These are phyloP conservation scores for Quercus suber DNA, from an alignment of 306 rosid genomes.

Conservation along the genomic window DNA sequence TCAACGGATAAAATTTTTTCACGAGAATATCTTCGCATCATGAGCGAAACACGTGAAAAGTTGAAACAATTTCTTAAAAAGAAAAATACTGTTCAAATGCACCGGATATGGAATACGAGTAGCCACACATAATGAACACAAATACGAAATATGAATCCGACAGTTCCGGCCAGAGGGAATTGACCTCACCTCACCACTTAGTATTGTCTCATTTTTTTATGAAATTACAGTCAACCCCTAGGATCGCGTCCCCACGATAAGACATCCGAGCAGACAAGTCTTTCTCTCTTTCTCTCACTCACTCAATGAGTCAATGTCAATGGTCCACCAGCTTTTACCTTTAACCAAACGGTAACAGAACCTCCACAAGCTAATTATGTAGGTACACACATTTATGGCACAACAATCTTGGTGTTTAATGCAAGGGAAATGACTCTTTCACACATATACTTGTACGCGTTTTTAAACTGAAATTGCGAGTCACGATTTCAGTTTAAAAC, in stretches of 20 bases:
- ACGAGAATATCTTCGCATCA: fast-evolving
- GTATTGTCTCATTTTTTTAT: too few species aligned
- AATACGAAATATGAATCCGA: too few species aligned
- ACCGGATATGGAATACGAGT: too few species aligned
- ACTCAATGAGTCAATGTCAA: not conserved
- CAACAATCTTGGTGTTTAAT: not conserved
- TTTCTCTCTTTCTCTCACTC: not conserved
- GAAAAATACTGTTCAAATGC: too few species aligned
- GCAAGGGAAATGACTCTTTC: not conserved
- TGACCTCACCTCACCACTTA: too few species aligned
- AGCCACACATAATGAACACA: too few species aligned
- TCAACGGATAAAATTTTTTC: too few species aligned
- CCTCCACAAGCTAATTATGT: not conserved
- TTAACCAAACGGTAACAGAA: not conserved
- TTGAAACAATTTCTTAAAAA: too few species aligned
- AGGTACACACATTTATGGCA: not conserved
- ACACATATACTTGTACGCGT: too few species aligned
- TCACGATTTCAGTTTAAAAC: too few species aligned
- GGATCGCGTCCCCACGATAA: not conserved
- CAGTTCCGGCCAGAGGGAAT: too few species aligned
- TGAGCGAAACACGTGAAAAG: fast-evolving
- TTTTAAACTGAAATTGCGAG: too few species aligned
- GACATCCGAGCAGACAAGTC: not conserved
- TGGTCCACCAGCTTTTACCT: not conserved
- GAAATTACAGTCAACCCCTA: not conserved